These are phyloP conservation scores for Oropetium thomaeum DNA, from an alignment of 176 grass and related monocot species.

Conservation along the genomic window DNA sequence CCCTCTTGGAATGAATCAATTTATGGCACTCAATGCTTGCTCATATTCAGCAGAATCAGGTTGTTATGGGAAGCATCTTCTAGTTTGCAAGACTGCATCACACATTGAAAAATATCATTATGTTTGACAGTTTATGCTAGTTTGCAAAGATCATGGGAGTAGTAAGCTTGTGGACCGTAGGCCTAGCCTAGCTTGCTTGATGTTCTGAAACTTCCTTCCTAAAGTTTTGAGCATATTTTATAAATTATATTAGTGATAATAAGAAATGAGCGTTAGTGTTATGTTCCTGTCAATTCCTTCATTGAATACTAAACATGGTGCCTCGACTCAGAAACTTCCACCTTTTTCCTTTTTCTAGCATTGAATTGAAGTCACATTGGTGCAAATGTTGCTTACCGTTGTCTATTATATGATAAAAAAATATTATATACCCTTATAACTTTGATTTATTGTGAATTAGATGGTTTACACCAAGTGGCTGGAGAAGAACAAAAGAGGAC, in stretches of 20 bases:
- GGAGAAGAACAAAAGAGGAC: constrained; percentile 97
- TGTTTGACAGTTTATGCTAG: constrained; percentile 3
- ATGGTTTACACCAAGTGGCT: constrained; percentile 90
- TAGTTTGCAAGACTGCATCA: not conserved
- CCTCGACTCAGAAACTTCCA: not conserved
- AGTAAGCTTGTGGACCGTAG: not conserved
- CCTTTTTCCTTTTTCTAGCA: not conserved
- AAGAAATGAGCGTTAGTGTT: not conserved
- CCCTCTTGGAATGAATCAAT: constrained; percentile 1
- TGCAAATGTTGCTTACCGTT: constrained; percentile 1
- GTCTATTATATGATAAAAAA: not conserved
- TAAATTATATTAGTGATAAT: not conserved
- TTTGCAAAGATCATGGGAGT: not conserved
- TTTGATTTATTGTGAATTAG: constrained; percentile 59
- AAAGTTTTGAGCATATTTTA: not conserved
- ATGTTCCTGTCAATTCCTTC: not conserved
- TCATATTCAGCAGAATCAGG: not conserved
- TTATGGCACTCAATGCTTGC: not conserved
- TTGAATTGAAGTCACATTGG: not conserved
- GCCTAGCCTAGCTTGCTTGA: too few relatives aligned
- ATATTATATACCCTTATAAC: constrained; percentile 16
- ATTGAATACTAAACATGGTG: not conserved
- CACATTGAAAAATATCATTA: not conserved
- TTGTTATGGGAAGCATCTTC: not conserved
- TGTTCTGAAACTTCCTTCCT: not conserved